Evolutionary conservation across 192 early-diverging fungal species (phyloP).

Genomic region (Chytriomyces sp.): DNA sequence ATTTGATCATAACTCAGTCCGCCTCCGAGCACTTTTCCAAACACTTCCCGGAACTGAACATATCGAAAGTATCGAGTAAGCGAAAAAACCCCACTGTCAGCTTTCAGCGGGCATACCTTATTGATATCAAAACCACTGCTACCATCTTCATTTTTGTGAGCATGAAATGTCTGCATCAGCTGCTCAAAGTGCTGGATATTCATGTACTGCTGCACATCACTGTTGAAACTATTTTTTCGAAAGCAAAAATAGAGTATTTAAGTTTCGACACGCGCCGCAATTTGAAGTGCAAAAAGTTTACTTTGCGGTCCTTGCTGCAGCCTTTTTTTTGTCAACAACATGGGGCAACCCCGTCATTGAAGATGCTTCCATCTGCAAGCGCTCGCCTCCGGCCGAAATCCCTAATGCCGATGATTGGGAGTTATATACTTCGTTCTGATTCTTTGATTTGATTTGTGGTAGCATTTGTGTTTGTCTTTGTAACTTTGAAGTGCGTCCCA

Average conservation of each 20-base stretch:
- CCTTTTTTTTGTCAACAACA: slow-evolving; percentile 30
- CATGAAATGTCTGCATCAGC: slow-evolving; percentile 60
- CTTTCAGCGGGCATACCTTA: slow-evolving; percentile 45
- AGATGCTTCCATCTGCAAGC: neutral
- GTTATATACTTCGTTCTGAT: too few relatives aligned
- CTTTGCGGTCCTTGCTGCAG: slow-evolving; percentile 33
- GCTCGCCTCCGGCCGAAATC: too few relatives aligned
- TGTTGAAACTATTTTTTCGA: slow-evolving; percentile 38
- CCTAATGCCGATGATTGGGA: too few relatives aligned
- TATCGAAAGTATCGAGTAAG: slow-evolving; percentile 1
- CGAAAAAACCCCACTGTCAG: neutral
- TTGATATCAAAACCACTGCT: slow-evolving; percentile 63
- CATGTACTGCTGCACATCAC: slow-evolving; percentile 62
- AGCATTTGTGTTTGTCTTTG: too few relatives aligned
- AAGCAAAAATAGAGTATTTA: slow-evolving; percentile 1
- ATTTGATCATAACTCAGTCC: slow-evolving; percentile 65
- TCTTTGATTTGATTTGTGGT: too few relatives aligned
- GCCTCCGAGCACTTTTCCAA: slow-evolving; percentile 64
- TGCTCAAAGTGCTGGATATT: slow-evolving; percentile 71
- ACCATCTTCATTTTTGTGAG: slow-evolving; percentile 64
- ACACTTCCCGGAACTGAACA: slow-evolving; percentile 66
- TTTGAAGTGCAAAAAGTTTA: neutral
- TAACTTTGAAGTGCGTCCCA: too few relatives aligned
- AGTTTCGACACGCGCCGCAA: neutral
- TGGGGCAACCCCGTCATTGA: slow-evolving; percentile 11